Percentiles rank a stretch among this genome's conserved stretches.
Conservation (phyloP, 345 rosid genomes). For the Mangifera indica region DNA sequence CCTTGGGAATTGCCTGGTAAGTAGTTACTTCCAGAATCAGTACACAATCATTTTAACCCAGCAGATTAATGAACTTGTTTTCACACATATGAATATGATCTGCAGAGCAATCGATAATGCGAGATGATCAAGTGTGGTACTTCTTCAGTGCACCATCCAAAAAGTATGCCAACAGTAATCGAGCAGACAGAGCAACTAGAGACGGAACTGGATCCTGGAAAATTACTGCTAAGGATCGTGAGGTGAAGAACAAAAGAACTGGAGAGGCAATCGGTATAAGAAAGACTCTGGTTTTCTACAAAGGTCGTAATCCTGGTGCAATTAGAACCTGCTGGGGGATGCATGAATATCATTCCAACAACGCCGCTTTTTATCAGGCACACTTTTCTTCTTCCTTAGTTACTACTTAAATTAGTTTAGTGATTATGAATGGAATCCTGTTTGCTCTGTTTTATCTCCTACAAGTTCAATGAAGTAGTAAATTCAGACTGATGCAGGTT, state of each 20-base stretch:
- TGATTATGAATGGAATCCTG: neutral
- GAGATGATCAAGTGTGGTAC: conserved; percentile 15
- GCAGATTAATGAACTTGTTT: neutral
- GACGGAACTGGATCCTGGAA: conserved; percentile 7
- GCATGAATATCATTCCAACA: conserved; percentile 20
- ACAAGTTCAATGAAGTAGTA: neutral
- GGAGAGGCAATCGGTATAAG: neutral
- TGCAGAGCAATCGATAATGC: neutral
- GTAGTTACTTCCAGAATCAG: neutral
- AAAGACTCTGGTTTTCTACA: conserved; percentile 14
- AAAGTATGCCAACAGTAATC: neutral
- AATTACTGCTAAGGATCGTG: neutral
- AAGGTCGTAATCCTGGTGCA: neutral
- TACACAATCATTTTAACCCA: neutral
- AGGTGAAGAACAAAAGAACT: neutral
- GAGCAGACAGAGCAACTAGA: neutral
- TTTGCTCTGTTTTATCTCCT: neutral
- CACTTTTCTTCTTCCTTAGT: neutral
- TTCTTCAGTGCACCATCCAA: conserved; percentile 11
- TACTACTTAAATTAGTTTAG: neutral
- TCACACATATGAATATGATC: neutral
- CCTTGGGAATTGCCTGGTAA: conserved; percentile 35
- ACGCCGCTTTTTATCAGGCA: conserved; percentile 8
- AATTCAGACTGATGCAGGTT: neutral
- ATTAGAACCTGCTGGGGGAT: conserved; percentile 23